Evolutionary conservation across 179 eudicot species (phyloP).

Genomic region (Silene noctiflora): DNA sequence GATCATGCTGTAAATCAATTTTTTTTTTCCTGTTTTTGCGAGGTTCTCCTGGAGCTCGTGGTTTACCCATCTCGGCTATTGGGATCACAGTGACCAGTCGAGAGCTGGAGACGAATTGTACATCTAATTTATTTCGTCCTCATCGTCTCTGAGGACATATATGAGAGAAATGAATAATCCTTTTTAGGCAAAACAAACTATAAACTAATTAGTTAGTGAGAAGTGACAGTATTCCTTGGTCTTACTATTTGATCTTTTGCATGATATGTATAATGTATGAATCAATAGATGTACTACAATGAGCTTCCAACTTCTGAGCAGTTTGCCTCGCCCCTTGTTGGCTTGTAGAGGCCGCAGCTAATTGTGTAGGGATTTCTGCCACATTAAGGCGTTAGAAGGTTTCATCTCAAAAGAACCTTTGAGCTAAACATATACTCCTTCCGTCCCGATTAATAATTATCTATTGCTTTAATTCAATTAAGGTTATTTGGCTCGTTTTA

Average conservation of each 20-base stretch:
- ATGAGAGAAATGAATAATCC: conserved; percentile 16
- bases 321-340: too few relatives aligned
- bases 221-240: conserved; percentile 12
- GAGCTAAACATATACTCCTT: too few relatives aligned
- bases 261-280: neutral
- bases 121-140: conserved; percentile 26
- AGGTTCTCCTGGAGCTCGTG: conserved; percentile 20
- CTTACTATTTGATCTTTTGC: conserved; percentile 16
- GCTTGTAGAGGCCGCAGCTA: too few relatives aligned
- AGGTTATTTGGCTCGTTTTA: too few relatives aligned
- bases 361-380: too few relatives aligned
- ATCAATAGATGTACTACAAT: conserved; percentile 10
- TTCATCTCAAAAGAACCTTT: too few relatives aligned
- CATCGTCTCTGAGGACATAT: conserved; percentile 18
- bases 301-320: too few relatives aligned
- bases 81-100: conserved; percentile 22
- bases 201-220: neutral
- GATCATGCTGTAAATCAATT: neutral
- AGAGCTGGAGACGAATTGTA: conserved; percentile 50
- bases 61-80: conserved; percentile 21
- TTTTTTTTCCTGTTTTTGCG: neutral
- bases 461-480: too few relatives aligned
- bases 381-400: too few relatives aligned
- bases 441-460: too few relatives aligned
- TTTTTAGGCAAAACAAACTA: too few relatives aligned